Conservation (phyloP, 2,329 filamentous ascomycete species). For the Chaetomium strumarium region DNA sequence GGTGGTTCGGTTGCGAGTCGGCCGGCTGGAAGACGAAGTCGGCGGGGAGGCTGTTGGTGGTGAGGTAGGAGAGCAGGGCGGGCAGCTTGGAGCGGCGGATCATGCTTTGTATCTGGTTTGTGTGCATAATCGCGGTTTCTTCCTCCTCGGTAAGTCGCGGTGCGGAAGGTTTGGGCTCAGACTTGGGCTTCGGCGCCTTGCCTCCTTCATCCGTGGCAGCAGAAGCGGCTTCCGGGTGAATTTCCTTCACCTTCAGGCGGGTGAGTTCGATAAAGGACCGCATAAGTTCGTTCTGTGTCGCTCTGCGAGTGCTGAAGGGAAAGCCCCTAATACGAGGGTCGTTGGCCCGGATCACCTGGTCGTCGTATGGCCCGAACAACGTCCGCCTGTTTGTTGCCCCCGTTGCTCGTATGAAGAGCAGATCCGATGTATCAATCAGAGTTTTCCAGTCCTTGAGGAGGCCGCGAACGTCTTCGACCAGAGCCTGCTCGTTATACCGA, state of each 20-base stretch:
- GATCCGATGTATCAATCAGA: constrained; percentile 75
- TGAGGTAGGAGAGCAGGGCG: constrained; percentile 76
- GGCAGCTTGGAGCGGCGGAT: constrained; percentile 87
- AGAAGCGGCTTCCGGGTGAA: constrained; percentile 58
- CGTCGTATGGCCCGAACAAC: constrained; percentile 86
- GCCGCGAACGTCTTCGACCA: constrained; percentile 80
- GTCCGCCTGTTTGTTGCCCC: constrained; percentile 81
- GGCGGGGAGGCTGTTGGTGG: constrained; percentile 63
- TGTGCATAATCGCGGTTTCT: constrained; percentile 75
- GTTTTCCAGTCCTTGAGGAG: constrained; percentile 79
- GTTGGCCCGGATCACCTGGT: constrained; percentile 71
- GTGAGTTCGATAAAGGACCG: constrained; percentile 91
- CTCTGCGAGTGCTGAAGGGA: constrained; percentile 85
- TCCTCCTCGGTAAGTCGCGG: constrained; percentile 75
- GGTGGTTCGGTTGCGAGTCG: constrained; percentile 64
- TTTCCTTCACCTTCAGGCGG: constrained; percentile 73
- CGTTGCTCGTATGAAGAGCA: constrained; percentile 85
- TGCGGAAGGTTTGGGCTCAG: constrained; percentile 42
- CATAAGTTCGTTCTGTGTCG: constrained; percentile 93
- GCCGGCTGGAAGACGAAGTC: constrained; percentile 71
- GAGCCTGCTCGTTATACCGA: constrained; percentile 87
- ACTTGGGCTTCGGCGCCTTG: constrained; percentile 40
- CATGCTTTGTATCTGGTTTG: constrained; percentile 79
- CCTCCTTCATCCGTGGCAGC: constrained; percentile 30
- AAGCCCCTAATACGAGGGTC: constrained; percentile 80